phyloP scores from a whole-genome alignment of 23 red algal species.

The Agarophyton chilense region DNA sequence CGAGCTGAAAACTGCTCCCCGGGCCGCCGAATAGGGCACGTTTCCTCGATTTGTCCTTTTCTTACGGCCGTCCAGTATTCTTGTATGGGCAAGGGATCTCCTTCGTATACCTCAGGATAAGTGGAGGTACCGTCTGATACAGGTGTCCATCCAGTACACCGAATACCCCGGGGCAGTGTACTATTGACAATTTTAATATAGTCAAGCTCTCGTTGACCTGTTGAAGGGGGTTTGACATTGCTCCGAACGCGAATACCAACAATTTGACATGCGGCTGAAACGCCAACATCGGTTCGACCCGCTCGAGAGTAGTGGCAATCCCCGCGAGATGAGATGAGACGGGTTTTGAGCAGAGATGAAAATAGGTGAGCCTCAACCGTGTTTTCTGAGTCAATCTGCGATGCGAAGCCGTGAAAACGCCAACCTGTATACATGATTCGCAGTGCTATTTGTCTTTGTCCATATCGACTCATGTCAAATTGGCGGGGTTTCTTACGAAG shows the following conservation, averaged over 20 bases:
- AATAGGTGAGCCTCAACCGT: conserved; percentile 59
- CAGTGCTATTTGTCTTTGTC: conserved; percentile 58
- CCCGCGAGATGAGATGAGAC: conserved; percentile 36
- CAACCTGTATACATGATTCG: conserved; percentile 50
- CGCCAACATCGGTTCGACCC: conserved; percentile 95
- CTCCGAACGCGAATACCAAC: conserved; percentile 76
- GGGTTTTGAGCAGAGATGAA: conserved; percentile 33
- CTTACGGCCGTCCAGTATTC: conserved; percentile 49
- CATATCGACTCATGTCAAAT: conserved; percentile 62
- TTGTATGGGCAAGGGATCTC: conserved; percentile 19
- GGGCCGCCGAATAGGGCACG: conserved; percentile 13
- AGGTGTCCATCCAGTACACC: conserved; percentile 78
- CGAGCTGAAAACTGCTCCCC: conserved; percentile 78
- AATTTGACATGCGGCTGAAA: conserved; percentile 88
- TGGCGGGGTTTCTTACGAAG: conserved; percentile 24
- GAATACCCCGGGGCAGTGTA: conserved; percentile 77
- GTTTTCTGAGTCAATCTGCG: conserved; percentile 36
- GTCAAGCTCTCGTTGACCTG: conserved; percentile 67
- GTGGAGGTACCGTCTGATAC: conserved; percentile 49
- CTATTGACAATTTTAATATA: conserved; percentile 89
- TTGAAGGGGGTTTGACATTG: conserved; percentile 52
- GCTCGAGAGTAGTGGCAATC: conserved; percentile 79
- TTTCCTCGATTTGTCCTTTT: conserved; percentile 9
- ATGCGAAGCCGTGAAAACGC: conserved; percentile 59
- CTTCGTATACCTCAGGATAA: conserved; percentile 9